phyloP scores from a whole-genome alignment of 352 stramenopile genomes.

The Phytopythium aichiense region DNA sequence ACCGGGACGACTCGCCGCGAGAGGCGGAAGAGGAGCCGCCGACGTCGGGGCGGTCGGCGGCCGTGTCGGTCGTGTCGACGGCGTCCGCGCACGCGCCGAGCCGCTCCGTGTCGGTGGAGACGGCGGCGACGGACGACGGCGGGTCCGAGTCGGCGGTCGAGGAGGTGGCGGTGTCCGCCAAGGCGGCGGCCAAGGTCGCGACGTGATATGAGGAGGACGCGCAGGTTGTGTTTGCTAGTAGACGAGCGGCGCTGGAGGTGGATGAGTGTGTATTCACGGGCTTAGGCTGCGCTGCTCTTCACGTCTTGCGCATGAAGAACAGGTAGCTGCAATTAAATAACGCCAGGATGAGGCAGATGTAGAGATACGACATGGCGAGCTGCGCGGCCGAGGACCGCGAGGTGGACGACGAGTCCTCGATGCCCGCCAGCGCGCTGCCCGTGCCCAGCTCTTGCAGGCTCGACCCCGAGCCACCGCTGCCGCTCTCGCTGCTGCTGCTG shows the following conservation, averaged over 20 bases:
- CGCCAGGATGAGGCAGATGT: constrained; percentile 28
- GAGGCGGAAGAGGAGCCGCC: neutral
- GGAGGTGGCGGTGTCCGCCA: neutral
- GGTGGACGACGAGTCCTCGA: constrained; percentile 24
- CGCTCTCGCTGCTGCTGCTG: constrained; percentile 15
- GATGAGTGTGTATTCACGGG: neutral
- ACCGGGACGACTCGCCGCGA: constrained; percentile 3
- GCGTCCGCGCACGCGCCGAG: constrained; percentile 17
- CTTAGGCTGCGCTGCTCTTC: constrained; percentile 3
- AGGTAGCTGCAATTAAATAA: constrained; percentile 53
- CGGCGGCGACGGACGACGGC: constrained; percentile 15
- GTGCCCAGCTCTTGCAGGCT: constrained; percentile 4
- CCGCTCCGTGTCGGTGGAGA: constrained; percentile 14
- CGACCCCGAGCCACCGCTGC: constrained; percentile 18
- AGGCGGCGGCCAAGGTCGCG: neutral
- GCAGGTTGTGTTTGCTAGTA: neutral
- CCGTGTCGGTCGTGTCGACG: constrained; percentile 17
- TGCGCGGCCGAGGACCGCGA: constrained; percentile 20
- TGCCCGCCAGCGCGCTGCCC: constrained; percentile 8
- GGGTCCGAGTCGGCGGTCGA: neutral
- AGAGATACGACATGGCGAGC: constrained; percentile 32
- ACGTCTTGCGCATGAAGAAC: constrained; percentile 44
- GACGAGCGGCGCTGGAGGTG: neutral
- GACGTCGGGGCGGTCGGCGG: neutral
- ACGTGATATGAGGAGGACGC: neutral